A percentile compares a stretch with the other conserved stretches of the same genome.
phyloP scores from a whole-genome alignment of 2,329 filamentous ascomycete species.

The Aspergillus sojae region DNA sequence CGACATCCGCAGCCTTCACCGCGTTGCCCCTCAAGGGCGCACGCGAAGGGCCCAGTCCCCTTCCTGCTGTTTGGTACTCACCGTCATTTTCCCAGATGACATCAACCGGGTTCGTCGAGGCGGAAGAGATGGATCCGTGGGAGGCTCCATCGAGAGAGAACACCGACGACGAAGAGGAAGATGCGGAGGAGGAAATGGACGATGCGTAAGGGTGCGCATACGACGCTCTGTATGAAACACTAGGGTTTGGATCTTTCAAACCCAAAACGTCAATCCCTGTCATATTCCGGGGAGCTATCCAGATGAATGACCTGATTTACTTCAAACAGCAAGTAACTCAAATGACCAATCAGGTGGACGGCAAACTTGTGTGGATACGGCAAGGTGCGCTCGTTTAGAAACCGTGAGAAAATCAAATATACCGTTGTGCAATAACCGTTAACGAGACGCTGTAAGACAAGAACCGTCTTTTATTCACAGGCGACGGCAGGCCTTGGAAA shows the following conservation, averaged over 20 bases:
- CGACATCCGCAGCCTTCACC: slow-evolving; percentile 34
- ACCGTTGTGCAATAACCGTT: slow-evolving; percentile 37
- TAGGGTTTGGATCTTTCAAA: slow-evolving; percentile 43
- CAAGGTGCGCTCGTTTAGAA: slow-evolving; percentile 3
- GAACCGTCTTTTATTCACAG: slow-evolving; percentile 34
- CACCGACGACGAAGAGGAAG: slow-evolving; percentile 74
- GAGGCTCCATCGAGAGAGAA: slow-evolving; percentile 71
- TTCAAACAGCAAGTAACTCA: slow-evolving; percentile 17
- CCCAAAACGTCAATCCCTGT: slow-evolving; percentile 49
- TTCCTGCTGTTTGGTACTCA: slow-evolving; percentile 30
- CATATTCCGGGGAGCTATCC: slow-evolving; percentile 39
- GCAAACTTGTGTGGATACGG: slow-evolving; percentile 15
- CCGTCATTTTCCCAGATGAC: slow-evolving; percentile 48
- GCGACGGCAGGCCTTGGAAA: slow-evolving; percentile 36
- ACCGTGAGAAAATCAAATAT: slow-evolving; percentile 21
- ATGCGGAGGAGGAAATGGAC: slow-evolving; percentile 73
- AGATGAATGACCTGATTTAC: slow-evolving; percentile 25
- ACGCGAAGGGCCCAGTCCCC: slow-evolving; percentile 29
- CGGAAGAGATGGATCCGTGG: slow-evolving; percentile 70
- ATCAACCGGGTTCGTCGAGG: slow-evolving; percentile 64
- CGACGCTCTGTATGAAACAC: slow-evolving; percentile 38
- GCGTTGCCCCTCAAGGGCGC: slow-evolving; percentile 30
- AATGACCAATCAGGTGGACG: slow-evolving; percentile 15
- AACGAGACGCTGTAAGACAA: slow-evolving; percentile 34
- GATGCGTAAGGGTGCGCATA: slow-evolving; percentile 64